Base-by-base conservation (phyloP, 2,329 filamentous ascomycete species). In the Geosmithia putterillii region DNA sequence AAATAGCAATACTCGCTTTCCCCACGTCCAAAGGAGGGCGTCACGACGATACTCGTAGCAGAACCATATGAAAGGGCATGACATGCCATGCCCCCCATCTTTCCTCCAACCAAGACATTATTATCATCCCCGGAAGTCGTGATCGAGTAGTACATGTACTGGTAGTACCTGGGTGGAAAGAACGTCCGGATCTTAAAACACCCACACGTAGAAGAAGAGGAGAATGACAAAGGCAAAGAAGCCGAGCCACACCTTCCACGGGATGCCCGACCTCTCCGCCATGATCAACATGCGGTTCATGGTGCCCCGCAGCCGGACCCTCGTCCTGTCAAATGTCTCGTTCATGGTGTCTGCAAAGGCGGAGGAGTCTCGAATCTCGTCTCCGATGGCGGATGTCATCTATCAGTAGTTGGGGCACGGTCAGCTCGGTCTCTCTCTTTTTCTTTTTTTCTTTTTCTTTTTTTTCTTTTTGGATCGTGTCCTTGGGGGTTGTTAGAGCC, bases 241-340 rank as follows among this genome's bases (percentile, higher is more conserved):
- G 38, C 70, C 73, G 42, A 95, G 61, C 92, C 92, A 98, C 45
- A 89, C 84, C 64, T 78, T 90, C 92, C 92, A 98, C 55, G 88
- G 83, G 9, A 98, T 82, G n/a, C 92, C 92, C 2, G 89, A 94
- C 54, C 80, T 74, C 66, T 96, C 78, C 4, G 92, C 92, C 92
- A 98, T 98, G 43, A 90, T 60, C 51, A 96, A 66, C 92, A 98
- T 98, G 46, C 89, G 74, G 59, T 87, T 95, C 92, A 98, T 96
- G 17, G 94, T 96, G 43, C 90, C 88, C 38, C 81, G 76, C 48
- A 98, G 69, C 49, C 85, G 77, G 42, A 88, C 66, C 28, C 89
- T 72, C 43, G 90, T 94, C 54, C 76, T 79, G 59, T 96, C 90
- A 58, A 96, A 98, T 5, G 79, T 76, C 57, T 95, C 86, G 62